A percentile compares a stretch with the other conserved stretches of the same genome.
These are phyloP conservation scores for Xylaria sp. DNA, from an alignment of 495 filamentous ascomycete genomes.

Conservation along the genomic window DNA sequence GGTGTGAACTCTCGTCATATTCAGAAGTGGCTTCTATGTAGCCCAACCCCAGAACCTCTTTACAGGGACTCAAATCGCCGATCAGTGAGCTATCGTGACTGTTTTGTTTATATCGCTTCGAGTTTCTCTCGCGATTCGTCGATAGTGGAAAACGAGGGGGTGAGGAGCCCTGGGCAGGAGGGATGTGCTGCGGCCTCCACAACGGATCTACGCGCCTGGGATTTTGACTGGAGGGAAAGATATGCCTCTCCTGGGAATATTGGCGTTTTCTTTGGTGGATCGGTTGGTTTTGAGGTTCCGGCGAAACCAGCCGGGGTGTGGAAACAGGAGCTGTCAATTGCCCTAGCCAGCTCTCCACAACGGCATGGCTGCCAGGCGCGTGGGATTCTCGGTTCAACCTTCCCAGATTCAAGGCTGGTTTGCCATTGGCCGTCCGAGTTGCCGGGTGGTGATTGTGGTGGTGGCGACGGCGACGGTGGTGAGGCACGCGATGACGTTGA, in stretches of 20 bases:
- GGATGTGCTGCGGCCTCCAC: slow-evolving; percentile 40
- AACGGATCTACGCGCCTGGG: slow-evolving; percentile 32
- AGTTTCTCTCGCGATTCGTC: slow-evolving; percentile 20
- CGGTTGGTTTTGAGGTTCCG: slow-evolving; percentile 26
- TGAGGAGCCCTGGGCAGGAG: slow-evolving; percentile 24
- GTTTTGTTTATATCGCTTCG: slow-evolving; percentile 30
- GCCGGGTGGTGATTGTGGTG: slow-evolving; percentile 19
- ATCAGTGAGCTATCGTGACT: slow-evolving; percentile 38
- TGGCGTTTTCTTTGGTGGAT: slow-evolving; percentile 11
- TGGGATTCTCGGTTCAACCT: slow-evolving; percentile 30
- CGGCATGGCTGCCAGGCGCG: slow-evolving; percentile 31
- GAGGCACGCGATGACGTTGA: slow-evolving; percentile 36
- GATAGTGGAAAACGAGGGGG: slow-evolving; percentile 17
- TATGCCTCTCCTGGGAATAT: slow-evolving; percentile 24
- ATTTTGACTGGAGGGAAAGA: slow-evolving; percentile 27
- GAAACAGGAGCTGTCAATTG: slow-evolving; percentile 35
- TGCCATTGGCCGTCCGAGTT: background rate
- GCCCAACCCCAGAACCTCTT: background rate
- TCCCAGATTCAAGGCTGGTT: slow-evolving; percentile 11
- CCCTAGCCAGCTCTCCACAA: slow-evolving; percentile 48
- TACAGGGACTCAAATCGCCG: slow-evolving; percentile 21
- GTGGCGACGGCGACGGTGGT: slow-evolving; percentile 29
- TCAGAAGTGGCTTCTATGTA: slow-evolving; percentile 21
- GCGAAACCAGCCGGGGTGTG: slow-evolving; percentile 27
- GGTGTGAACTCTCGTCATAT: background rate